phyloP scores from a whole-genome alignment of 2,329 filamentous ascomycete genomes.

The Diaporthe ilicicola region DNA sequence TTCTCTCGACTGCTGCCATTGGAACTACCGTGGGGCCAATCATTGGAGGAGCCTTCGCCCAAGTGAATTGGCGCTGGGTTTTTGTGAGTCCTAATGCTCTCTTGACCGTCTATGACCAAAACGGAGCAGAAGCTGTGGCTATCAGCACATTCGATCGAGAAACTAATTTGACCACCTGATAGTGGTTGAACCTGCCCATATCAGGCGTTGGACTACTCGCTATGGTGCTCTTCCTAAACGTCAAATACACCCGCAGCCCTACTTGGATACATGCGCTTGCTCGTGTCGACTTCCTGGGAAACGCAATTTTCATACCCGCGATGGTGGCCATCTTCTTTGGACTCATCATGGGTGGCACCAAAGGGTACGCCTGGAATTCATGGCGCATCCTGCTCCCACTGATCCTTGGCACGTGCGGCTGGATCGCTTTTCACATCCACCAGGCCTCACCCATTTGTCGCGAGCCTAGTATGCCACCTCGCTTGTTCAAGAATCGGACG shows the following conservation, averaged over 20 bases:
- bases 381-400: not conserved
- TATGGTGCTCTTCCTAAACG: not conserved
- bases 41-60: not conserved
- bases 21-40: not conserved
- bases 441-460: not conserved
- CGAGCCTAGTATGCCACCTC: slow-evolving; percentile 49
- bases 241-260: not conserved
- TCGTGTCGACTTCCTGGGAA: slow-evolving; percentile 2
- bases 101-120: no score
- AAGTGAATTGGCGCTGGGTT: not conserved
- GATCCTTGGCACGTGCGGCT: not conserved
- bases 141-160: no score
- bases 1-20: slow-evolving; percentile 33
- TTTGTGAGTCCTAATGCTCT: no score
- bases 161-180: no score
- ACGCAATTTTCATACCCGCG: not conserved
- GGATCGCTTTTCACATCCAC: not conserved
- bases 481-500: slow-evolving; percentile 54
- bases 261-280: not conserved
- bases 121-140: no score
- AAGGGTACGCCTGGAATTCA: not conserved
- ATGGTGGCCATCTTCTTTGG: not conserved
- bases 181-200: no score
- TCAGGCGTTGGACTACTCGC: no score
- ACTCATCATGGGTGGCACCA: not conserved